Base-by-base conservation (phyloP, 148 eudicot species). In the Pharnaceum exiguum region DNA sequence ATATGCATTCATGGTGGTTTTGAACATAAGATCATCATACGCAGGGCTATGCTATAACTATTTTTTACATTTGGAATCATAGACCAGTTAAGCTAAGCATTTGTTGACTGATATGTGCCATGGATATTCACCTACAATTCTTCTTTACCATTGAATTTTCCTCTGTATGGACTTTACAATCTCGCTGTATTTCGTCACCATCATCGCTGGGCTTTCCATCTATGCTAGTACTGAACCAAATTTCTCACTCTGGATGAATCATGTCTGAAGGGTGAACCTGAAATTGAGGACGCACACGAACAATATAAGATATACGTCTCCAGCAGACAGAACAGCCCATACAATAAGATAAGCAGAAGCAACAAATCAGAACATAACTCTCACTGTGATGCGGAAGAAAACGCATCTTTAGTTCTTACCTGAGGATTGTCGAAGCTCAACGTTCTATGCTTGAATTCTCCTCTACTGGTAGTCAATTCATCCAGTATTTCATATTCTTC, bases 381-480 rank as follows among this genome's bases (percentile, higher is more conserved):
- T 22, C 13, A 16, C 2, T 38, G 5, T 7, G 3, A 8, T 5
- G 22, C 17, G 35, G 11, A 21, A 37, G 32, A 45, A n/a, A 3
- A 46, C 22, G 40, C 27, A 50, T 25, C 1, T n/a, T 39, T 30
- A 28, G 37, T 70, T 10, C 55, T 67, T 18, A 66, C 83, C 69
- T 79, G 79, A 43, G 53, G 62, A 49, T 55, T 74, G 8, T 50
- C 63, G 25, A 72, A 57, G 59, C 65, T 77, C 3, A 46, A 26
- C 10, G 77, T 19, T 70, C 82, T 58, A 62, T 69, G 57, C 57
- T 78, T 81, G 63, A 81, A 52, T 64, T 81, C 86, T 13, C 86
- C 86, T 72, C 80, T 75, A 45, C 76, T 72, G 19, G 86, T 78
- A 19, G 83, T 81, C 57, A 78, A 11, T 29, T 70, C 86, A 30